Evolutionary conservation across 768 basidiomycete species (phyloP), one percentile per base, ranked within the genome.

Genomic region (Trametes sanguinea): DNA sequence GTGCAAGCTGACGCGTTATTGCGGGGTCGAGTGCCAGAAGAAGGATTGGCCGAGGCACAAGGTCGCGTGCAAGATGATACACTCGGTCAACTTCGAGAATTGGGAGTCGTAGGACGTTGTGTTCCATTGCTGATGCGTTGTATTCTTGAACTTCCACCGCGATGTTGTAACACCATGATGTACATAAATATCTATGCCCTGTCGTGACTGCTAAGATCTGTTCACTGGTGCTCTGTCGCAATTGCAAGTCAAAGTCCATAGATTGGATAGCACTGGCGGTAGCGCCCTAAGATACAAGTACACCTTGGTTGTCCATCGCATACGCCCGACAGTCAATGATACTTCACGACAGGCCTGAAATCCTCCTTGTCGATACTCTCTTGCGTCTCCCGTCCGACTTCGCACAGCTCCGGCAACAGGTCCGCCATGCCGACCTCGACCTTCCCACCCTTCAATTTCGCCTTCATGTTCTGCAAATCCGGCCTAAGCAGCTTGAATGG

Each of bases 291-390:
- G 10, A 30, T 50, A 50, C 48, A 50, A 50, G 30, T 50, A 50
- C 48, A 50, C 3, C 29, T 13, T 11, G 16, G 30, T n/a, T 14
- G 48, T 50, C 48, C 48, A 22, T 50, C 11, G 27, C 14, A 30
- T 13, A 10, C 8, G 32, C 22, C 32, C 11, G 22, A 33, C 45
- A 27, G 53, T 54, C 45, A 47, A 14, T 46, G 46, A 29, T 64
- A 64, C 62, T 57, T 60, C 43, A 64, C 63, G 16, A 55, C 35
- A 33, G 63, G 63, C 54, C 50, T 37, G 32, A 56, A 64, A 8
- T 64, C 58, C 50, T 64, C 63, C 53, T 35, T 44, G 44, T 56
- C 59, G 50, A 64, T 64, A 50, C 58, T 64, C 58, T 64, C 63
- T 58, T 64, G 63, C 54, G 63, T 64, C 54, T 43, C 63, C 50